Evolutionary conservation across 2,329 filamentous ascomycete species (phyloP).

Genomic region (Uncinocarpus reesii): DNA sequence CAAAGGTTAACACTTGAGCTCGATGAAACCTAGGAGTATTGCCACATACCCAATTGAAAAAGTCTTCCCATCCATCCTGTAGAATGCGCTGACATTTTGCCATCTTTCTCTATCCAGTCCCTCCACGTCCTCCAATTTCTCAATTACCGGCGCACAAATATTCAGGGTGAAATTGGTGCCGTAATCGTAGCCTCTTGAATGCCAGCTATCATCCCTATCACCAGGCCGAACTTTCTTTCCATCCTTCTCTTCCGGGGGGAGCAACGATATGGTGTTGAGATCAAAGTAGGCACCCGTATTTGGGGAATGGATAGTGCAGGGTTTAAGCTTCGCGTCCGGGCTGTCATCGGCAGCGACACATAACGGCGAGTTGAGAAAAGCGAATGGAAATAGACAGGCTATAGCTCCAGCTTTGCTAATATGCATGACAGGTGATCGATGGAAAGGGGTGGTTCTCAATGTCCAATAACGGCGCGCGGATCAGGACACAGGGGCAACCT

Average conservation of each 20-base stretch:
- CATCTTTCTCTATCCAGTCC: slow-evolving; percentile 34
- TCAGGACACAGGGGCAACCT: neutral
- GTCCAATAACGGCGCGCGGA: neutral
- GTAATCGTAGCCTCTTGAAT: slow-evolving; percentile 42
- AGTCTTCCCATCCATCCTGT: slow-evolving; percentile 33
- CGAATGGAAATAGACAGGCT: slow-evolving; percentile 24
- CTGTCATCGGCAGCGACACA: slow-evolving; percentile 32
- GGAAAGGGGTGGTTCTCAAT: neutral
- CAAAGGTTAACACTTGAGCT: neutral
- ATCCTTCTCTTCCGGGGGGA: slow-evolving; percentile 36
- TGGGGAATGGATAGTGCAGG: slow-evolving; percentile 54
- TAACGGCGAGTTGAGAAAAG: slow-evolving; percentile 27
- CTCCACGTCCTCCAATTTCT: slow-evolving; percentile 38
- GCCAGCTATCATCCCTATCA: slow-evolving; percentile 38
- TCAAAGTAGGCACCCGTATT: slow-evolving; percentile 55
- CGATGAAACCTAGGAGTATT: neutral
- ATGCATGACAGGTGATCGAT: slow-evolving; percentile 26
- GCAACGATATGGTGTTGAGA: slow-evolving; percentile 47
- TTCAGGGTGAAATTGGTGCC: slow-evolving; percentile 43
- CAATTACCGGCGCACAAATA: slow-evolving; percentile 42
- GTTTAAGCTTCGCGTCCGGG: slow-evolving; percentile 36
- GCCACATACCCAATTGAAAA: slow-evolving; percentile 39
- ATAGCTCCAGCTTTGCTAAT: slow-evolving; percentile 22
- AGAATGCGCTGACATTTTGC: slow-evolving; percentile 43
- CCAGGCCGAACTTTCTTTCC: slow-evolving; percentile 32